phyloP scores from a whole-genome alignment of 2,329 filamentous ascomycete genomes.

The Lasiodiplodia theobromae region DNA sequence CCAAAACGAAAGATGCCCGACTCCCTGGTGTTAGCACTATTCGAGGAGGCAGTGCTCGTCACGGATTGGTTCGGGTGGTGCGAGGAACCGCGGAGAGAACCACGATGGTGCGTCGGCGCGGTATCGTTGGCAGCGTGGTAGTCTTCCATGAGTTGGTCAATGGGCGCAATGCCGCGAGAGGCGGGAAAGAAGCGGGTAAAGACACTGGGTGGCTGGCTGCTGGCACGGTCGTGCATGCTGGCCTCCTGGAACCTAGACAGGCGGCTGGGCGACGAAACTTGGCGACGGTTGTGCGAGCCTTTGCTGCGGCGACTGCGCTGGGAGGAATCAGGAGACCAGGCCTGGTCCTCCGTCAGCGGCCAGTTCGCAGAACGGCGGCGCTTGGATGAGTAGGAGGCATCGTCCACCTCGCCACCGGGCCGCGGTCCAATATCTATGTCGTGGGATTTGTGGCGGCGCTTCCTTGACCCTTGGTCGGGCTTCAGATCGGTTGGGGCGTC shows the following conservation, averaged over 20 bases:
- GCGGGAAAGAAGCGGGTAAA: slow-evolving; percentile 61
- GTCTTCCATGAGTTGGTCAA: slow-evolving; percentile 48
- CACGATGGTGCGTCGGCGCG: slow-evolving; percentile 1
- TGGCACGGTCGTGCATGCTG: slow-evolving; percentile 84
- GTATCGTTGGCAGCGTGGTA: slow-evolving; percentile 35
- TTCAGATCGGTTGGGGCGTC: slow-evolving; percentile 7
- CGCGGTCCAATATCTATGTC: slow-evolving; percentile 7
- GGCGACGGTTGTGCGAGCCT: slow-evolving; percentile 24
- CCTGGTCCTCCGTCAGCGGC: slow-evolving; percentile 29
- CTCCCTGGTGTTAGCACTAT: slow-evolving; percentile 22
- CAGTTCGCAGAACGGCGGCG: slow-evolving; percentile 32
- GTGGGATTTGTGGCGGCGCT: slow-evolving; percentile 27
- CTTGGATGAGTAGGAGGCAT: slow-evolving; percentile 30
- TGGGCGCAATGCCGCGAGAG: slow-evolving; percentile 38
- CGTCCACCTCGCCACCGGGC: slow-evolving; percentile 11
- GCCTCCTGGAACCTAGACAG: slow-evolving; percentile 77
- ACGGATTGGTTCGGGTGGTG: slow-evolving; percentile 28
- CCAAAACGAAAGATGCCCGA: slow-evolving; percentile 31
- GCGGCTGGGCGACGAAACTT: slow-evolving; percentile 48
- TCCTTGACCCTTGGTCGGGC: slow-evolving; percentile 8
- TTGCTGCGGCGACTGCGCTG: slow-evolving; percentile 23
- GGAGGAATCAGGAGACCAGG: slow-evolving; percentile 15
- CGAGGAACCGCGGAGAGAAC: background rate
- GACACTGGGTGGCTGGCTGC: slow-evolving; percentile 71
- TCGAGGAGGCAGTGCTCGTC: slow-evolving; percentile 13